A percentile compares a stretch with the other conserved stretches of the same genome.
phyloP scores from a whole-genome alignment of 1,284 basidiomycete species.

The Cutaneotrichosporon sp. region DNA sequence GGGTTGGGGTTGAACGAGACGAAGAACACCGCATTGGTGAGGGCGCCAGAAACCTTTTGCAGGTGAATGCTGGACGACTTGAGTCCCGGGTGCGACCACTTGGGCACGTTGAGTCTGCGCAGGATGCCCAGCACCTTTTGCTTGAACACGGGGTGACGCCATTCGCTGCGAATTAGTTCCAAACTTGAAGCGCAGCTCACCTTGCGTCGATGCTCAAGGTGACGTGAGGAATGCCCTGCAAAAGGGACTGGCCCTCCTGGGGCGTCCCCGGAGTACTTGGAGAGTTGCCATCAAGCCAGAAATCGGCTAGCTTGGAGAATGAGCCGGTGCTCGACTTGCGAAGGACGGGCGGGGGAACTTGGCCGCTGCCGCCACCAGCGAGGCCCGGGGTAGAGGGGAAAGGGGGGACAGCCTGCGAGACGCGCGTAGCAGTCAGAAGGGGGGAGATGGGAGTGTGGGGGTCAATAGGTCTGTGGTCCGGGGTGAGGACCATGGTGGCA shows the following conservation, averaged over 20 bases:
- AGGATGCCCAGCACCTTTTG: slow-evolving; percentile 41
- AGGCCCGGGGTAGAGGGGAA: neutral
- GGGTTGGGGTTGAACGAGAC: slow-evolving; percentile 55
- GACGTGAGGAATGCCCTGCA: slow-evolving; percentile 63
- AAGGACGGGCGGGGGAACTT: slow-evolving; percentile 19
- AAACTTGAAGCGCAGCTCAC: slow-evolving; percentile 52
- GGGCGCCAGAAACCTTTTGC: slow-evolving; percentile 76
- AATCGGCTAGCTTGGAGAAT: slow-evolving; percentile 44
- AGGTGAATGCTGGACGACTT: slow-evolving; percentile 56
- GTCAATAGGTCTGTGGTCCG: slow-evolving; percentile 17
- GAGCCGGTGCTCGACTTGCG: slow-evolving; percentile 36
- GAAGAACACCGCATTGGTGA: slow-evolving; percentile 94
- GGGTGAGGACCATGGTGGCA: slow-evolving; percentile 26
- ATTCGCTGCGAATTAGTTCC: slow-evolving; percentile 28
- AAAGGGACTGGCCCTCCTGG: slow-evolving; percentile 37
- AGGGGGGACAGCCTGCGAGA: neutral
- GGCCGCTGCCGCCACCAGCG: neutral
- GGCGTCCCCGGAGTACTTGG: slow-evolving; percentile 14
- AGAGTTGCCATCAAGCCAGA: slow-evolving; percentile 35
- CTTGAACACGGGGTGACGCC: slow-evolving; percentile 47
- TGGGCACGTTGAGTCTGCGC: slow-evolving; percentile 35
- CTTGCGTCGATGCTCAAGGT: slow-evolving; percentile 61
- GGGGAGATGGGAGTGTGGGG: slow-evolving; percentile 18
- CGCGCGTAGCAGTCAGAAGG: slow-evolving; percentile 10
- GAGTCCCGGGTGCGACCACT: slow-evolving; percentile 47